Conservation (phyloP, 75 land plant genomes). For the Selaginella moellendorffii region DNA sequence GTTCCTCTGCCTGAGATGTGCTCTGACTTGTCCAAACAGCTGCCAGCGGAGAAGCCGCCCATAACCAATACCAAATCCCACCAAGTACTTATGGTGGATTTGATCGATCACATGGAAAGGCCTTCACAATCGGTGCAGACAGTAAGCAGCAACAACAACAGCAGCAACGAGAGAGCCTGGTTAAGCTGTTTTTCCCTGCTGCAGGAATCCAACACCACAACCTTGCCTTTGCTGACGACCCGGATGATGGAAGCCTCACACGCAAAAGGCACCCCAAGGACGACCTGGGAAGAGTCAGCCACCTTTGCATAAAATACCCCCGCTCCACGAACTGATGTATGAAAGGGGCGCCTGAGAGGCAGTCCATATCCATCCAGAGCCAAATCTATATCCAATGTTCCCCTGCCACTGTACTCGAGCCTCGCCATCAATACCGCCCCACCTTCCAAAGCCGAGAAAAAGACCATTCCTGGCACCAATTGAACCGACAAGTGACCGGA, state of each 20-base stretch:
- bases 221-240: not conserved
- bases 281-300: too few species aligned
- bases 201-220: not conserved
- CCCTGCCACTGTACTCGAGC: not conserved
- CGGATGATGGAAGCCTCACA: not conserved
- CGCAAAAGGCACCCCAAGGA: not conserved
- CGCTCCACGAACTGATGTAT: too few species aligned
- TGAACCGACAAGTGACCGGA: not conserved
- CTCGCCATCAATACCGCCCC: not conserved
- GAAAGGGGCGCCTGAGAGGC: too few species aligned
- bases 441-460: not conserved
- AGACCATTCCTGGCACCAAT: not conserved
- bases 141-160: not conserved
- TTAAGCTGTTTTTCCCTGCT: not conserved
- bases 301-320: too few species aligned
- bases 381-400: not conserved
- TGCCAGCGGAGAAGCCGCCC: slow-evolving; percentile 1
- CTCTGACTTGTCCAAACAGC: not conserved
- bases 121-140: not conserved
- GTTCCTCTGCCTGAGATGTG: not conserved
- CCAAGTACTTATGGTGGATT: not conserved
- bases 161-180: not conserved
- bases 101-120: not conserved
- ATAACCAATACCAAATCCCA: slow-evolving; percentile 1
- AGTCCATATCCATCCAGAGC: not conserved